Base-by-base conservation (phyloP, 371 early-diverging fungal species). In the Choanephora cucurbitarum region DNA sequence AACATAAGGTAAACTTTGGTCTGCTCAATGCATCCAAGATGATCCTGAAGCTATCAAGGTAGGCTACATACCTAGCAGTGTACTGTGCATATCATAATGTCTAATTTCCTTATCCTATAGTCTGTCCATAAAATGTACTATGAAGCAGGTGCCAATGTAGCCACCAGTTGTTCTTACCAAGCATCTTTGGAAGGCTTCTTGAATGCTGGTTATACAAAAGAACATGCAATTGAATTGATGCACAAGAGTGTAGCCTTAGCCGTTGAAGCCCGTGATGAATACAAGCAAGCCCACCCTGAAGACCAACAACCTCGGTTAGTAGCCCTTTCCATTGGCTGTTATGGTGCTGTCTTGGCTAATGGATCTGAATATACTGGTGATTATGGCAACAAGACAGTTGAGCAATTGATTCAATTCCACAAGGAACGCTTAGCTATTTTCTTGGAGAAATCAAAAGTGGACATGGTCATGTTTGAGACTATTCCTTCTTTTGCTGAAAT, bases 341-440 rank as follows among this genome's bases (percentile, higher is more conserved):
- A 80, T 55, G 87, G 84, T 23, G 85, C 84, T 9, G 46, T 72
- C 3, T 60, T 87, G 44, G 80, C 79, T 2, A 74, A 84, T 61
- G 85, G 84, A 1, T 67, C 81, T 0, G 87, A 87, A 56, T 87
- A 83, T 51, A 81, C 81, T 0, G 87, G 87, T 32, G 57, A 76
- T 41, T 83, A 83, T 60, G 72, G 70, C 5, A 56, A 54, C 5
- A 39, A 55, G 1, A 66, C 61, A 2, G n/a, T 65, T 6, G 58
- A 70, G 3, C 55, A 57, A n/a, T 57, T 81, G 11, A 67, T 77
- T 7, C 47, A 57, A 22, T 85, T 83, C 61, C 85, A 83, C 53
- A 60, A 52, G 19, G 61, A 67, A 3, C 55, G 81, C 9, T 23
- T 84, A 11, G 54, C 56, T 17, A 55, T 80, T 1, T 70, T 75